Conservation (phyloP, 2,329 filamentous ascomycete species). For the Sordariomycetes sp. region DNA sequence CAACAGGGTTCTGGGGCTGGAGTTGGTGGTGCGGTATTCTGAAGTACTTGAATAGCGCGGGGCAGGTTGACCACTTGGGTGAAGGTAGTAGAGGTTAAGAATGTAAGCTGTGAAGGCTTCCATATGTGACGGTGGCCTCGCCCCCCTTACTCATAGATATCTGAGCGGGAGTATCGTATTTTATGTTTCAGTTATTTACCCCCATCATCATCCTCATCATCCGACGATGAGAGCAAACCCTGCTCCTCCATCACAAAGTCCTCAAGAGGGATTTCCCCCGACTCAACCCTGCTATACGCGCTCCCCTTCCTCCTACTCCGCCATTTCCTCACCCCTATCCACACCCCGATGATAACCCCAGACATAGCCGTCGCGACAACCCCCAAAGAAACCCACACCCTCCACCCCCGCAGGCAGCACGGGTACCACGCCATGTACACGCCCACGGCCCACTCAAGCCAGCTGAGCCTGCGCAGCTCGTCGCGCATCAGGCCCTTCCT, state of each 20-base stretch:
- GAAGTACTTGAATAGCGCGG: too few species aligned
- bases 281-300: neutral
- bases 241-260: neutral
- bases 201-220: neutral
- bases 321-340: neutral
- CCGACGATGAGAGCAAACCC: neutral
- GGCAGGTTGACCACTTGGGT: too few species aligned
- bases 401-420: constrained; percentile 22
- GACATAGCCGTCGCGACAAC: constrained; percentile 8
- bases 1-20: too few species aligned
- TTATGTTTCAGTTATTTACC: neutral
- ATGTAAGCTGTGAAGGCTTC: too few species aligned
- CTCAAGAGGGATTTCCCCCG: constrained; percentile 4
- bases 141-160: too few species aligned
- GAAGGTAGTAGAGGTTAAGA: too few species aligned
- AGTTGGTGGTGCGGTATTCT: too few species aligned
- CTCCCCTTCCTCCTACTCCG: neutral
- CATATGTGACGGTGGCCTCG: too few species aligned
- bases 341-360: constrained; percentile 1
- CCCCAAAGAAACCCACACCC: constrained; percentile 15
- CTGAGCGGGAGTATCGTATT: too few species aligned
- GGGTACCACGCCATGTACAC: constrained; percentile 20
- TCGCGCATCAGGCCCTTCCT: constrained; percentile 20
- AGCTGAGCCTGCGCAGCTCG: constrained; percentile 10
- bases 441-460: constrained; percentile 16